Evolutionary conservation across 345 rosid genomes (phyloP), one percentile per base, ranked within the genome.

Genomic region (Microcos paniculata): DNA sequence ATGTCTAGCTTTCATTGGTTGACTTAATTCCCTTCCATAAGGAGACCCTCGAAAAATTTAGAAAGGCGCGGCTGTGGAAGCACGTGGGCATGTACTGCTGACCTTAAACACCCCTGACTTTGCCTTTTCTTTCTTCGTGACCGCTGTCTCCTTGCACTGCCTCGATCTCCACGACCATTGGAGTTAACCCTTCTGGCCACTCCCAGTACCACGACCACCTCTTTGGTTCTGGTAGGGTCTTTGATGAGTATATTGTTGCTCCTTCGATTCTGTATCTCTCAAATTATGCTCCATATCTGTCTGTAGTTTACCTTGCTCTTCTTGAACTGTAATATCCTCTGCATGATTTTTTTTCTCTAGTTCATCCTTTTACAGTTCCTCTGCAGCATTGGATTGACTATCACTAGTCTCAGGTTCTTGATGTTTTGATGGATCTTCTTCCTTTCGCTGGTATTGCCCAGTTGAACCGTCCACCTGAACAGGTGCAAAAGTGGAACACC

Each of bases 161-260:
- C 74, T 51, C 92, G 85, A 61, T 96, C 94, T 42, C 97, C 94
- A 55, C 91, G 90, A 30, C 92, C 97, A 79, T 88, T 92, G 59
- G 85, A 76, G 68, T 88, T n/a, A 84, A 49, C 93, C 95, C 64
- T 90, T 85, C 7, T 90, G 86, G 28, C 92, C 90, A 77, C 92
- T 87, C 35, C 87, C 85, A 57, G 88, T 71, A 62, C 91, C 84
- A 42, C 92, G 78, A n/a, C 89, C 85, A 72, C 90, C 89, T 40
- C 90, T 86, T 70, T 90, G 93, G 84, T 87, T 91, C 82, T 84
- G 97, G 78, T 84, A 80, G 68, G 83, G 59, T 65, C 98, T 88
- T 43, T 93, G 89, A 13, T 82, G 86, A 51, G n/a, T 64, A 67
- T 81, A 85, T 71, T 88, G 95, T 75, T 81, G 89, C 65, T 87